Percentiles rank a stretch among this genome's conserved stretches.
Evolutionary conservation across 345 rosid genomes (phyloP).

Genomic region (Citrus australasica): DNA sequence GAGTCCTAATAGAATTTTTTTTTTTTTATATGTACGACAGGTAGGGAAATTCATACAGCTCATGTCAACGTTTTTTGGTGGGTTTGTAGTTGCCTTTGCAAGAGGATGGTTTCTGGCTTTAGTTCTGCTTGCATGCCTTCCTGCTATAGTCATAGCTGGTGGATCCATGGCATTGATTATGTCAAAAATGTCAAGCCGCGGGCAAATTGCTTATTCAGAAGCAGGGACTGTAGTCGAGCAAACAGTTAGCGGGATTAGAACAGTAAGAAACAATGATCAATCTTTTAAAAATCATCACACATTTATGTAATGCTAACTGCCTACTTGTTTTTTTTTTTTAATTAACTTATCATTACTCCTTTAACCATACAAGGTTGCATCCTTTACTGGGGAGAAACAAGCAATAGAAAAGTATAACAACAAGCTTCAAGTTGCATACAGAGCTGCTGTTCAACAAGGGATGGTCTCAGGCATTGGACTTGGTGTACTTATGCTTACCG

Average conservation of each 20-base stretch:
- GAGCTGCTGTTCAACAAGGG: slow-evolving; percentile 59
- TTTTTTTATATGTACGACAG: slow-evolving; percentile 23
- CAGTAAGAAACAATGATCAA: slow-evolving; percentile 41
- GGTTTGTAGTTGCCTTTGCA: slow-evolving; percentile 53
- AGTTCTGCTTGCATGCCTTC: slow-evolving; percentile 60
- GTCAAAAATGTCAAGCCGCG: slow-evolving; percentile 70
- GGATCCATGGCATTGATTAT: slow-evolving; percentile 51
- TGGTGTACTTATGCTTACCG: slow-evolving; percentile 41
- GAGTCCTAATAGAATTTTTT: background rate
- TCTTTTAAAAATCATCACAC: background rate
- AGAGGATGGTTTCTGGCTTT: slow-evolving; percentile 60
- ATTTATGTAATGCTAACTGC: background rate
- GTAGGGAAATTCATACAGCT: slow-evolving; percentile 80
- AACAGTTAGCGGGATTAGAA: slow-evolving; percentile 76
- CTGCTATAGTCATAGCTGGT: slow-evolving; percentile 51
- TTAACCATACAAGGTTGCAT: slow-evolving; percentile 52
- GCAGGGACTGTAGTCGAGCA: slow-evolving; percentile 90
- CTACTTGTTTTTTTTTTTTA: background rate
- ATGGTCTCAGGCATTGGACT: slow-evolving; percentile 67
- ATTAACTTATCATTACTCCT: background rate
- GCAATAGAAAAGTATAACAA: slow-evolving; percentile 58
- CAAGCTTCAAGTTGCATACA: slow-evolving; percentile 55
- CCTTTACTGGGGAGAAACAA: slow-evolving; percentile 84
- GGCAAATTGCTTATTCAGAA: slow-evolving; percentile 77
- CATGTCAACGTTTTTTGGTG: slow-evolving; percentile 57